A percentile compares a stretch with the other conserved stretches of the same genome.
Conservation (phyloP, 169 alveolate genomes). For the Plasmodium chabaudi region DNA sequence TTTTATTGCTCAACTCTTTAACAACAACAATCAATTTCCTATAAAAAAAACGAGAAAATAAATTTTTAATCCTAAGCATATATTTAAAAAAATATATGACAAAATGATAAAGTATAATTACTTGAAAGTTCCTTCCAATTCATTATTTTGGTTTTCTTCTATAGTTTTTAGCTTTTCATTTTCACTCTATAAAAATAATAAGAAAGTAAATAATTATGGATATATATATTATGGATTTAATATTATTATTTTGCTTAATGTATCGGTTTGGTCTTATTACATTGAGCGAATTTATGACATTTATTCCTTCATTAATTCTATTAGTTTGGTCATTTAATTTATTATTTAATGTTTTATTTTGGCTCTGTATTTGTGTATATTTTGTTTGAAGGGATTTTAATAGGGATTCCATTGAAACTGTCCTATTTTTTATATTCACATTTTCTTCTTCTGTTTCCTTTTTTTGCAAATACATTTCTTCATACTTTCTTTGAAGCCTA, state of each 20-base stretch:
- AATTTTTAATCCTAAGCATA: not conserved
- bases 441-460: conserved; percentile 78
- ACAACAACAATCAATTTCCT: conserved; percentile 77
- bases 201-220: conserved; percentile 11
- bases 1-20: conserved; percentile 75
- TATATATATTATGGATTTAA: conserved; percentile 7
- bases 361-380: conserved; percentile 75
- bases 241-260: conserved; percentile 4
- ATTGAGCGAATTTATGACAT: conserved; percentile 70
- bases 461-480: conserved; percentile 76
- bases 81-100: not conserved
- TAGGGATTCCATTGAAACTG: conserved; percentile 76
- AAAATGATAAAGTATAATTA: conserved; percentile 21
- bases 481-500: conserved; percentile 75
- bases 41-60: conserved; percentile 32
- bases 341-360: conserved; percentile 71
- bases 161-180: conserved; percentile 76
- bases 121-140: conserved; percentile 77
- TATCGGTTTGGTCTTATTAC: conserved; percentile 33
- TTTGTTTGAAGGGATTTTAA: conserved; percentile 75
- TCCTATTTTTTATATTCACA: conserved; percentile 76
- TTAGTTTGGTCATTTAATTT: conserved; percentile 75
- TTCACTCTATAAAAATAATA: conserved; percentile 58
- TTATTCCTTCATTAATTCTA: conserved; percentile 76
- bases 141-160: conserved; percentile 77